These are phyloP conservation scores for Trichosporon sp. DNA, from an alignment of 1,284 basidiomycete species.

Conservation along the genomic window DNA sequence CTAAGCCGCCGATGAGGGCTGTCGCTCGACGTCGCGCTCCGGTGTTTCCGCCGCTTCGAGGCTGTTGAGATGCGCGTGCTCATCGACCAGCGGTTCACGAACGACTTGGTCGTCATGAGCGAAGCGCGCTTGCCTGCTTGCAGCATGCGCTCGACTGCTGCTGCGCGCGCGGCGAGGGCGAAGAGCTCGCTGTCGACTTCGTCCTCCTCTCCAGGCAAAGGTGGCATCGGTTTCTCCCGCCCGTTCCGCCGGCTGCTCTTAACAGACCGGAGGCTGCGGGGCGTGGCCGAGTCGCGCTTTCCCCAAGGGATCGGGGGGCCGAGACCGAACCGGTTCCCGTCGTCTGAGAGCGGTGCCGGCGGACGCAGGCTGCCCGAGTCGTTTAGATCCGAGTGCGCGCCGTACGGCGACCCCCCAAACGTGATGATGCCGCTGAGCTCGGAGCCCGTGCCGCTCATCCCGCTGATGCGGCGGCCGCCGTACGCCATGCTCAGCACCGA, in stretches of 20 bases:
- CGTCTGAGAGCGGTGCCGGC: not conserved
- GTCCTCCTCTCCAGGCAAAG: constrained; percentile 10
- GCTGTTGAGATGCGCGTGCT: constrained; percentile 14
- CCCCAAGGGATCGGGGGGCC: constrained; percentile 33
- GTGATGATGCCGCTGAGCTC: constrained; percentile 18
- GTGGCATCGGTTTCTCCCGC: constrained; percentile 3
- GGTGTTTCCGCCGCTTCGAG: constrained; percentile 10
- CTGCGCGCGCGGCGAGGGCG: constrained; percentile 43
- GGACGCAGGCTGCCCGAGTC: constrained; percentile 2
- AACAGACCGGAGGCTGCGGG: constrained; percentile 19
- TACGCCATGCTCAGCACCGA: not conserved
- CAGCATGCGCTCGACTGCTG: constrained; percentile 46
- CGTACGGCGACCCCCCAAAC: constrained; percentile 15
- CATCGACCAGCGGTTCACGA: constrained; percentile 21
- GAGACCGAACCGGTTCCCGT: constrained; percentile 27
- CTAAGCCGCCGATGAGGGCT: constrained; percentile 16
- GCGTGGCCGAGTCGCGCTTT: constrained; percentile 25
- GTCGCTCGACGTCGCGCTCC: constrained; percentile 14
- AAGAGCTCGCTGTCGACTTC: constrained; percentile 45
- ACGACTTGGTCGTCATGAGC: constrained; percentile 19
- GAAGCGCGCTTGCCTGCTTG: constrained; percentile 44
- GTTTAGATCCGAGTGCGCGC: constrained; percentile 6
- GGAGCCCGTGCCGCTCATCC: constrained; percentile 4
- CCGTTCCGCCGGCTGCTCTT: constrained; percentile 19
- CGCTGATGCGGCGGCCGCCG: constrained; percentile 8